phyloP scores from a whole-genome alignment of 176 grass and related monocot species.

The Echinochloa phyllopogon region DNA sequence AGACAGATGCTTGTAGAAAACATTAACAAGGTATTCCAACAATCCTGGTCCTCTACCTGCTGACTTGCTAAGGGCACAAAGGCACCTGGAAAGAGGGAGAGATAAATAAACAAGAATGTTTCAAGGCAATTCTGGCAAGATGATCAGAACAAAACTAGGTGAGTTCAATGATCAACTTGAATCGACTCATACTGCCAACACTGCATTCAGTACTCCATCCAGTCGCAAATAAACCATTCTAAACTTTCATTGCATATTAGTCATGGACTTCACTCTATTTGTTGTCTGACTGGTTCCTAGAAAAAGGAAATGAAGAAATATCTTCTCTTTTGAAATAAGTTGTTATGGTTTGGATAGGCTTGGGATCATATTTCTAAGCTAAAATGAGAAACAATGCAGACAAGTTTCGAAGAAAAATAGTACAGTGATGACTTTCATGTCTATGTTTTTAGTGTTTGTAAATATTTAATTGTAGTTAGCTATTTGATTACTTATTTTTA shows the following conservation, averaged over 20 bases:
- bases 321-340: too few relatives aligned
- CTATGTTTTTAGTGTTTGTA: too few relatives aligned
- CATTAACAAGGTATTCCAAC: conserved; percentile 76
- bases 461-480: too few relatives aligned
- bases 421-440: too few relatives aligned
- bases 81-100: conserved; percentile 65
- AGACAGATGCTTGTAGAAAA: conserved; percentile 94
- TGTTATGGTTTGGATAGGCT: too few relatives aligned
- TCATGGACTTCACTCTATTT: too few relatives aligned
- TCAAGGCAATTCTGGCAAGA: conserved; percentile 23
- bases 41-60: conserved; percentile 79
- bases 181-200: neutral
- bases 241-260: neutral
- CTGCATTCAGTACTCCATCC: neutral
- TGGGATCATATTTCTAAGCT: too few relatives aligned
- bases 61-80: conserved; percentile 88
- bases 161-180: conserved; percentile 22
- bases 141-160: neutral
- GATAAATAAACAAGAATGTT: conserved; percentile 40
- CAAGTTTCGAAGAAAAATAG: too few relatives aligned
- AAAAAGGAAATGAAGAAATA: too few relatives aligned
- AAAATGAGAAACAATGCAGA: too few relatives aligned
- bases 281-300: too few relatives aligned
- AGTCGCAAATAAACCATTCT: neutral
- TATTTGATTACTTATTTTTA: too few relatives aligned